phyloP scores from a whole-genome alignment of 305 asterid genomes.

The Coffea humblotiana region DNA sequence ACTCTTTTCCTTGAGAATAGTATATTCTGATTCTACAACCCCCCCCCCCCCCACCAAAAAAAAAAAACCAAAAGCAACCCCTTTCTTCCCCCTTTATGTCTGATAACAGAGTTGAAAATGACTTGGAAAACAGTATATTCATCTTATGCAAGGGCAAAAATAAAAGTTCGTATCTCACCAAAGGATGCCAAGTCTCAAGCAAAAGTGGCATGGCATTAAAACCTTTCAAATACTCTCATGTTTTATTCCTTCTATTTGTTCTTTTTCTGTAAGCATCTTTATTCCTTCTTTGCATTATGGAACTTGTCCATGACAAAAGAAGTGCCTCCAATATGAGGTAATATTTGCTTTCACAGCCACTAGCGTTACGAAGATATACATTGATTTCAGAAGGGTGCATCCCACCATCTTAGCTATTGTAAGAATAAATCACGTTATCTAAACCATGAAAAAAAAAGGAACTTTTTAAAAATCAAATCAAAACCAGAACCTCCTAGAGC shows the following conservation, averaged over 20 bases:
- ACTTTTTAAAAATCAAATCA: neutral
- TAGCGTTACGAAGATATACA: neutral
- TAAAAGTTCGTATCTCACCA: neutral
- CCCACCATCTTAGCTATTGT: neutral
- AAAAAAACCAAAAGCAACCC: no score
- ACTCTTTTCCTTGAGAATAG: neutral
- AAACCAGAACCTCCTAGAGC: neutral
- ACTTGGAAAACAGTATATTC: neutral
- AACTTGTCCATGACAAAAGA: neutral
- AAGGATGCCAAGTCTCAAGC: neutral
- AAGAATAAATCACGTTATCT: neutral
- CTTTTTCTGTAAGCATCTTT: neutral
- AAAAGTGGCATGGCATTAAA: neutral
- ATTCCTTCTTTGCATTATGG: neutral
- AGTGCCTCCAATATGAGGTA: neutral
- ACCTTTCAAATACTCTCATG: neutral
- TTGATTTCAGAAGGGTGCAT: neutral
- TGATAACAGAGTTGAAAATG: neutral
- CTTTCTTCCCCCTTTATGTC: neutral
- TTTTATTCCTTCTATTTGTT: neutral
- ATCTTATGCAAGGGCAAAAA: neutral
- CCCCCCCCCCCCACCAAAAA: neutral
- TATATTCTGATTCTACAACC: neutral
- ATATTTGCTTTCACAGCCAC: neutral
- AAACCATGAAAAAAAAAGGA: neutral